Evolutionary conservation across 495 filamentous ascomycete genomes (phyloP).

Genomic region (Hyphodiscus hymeniophilus): DNA sequence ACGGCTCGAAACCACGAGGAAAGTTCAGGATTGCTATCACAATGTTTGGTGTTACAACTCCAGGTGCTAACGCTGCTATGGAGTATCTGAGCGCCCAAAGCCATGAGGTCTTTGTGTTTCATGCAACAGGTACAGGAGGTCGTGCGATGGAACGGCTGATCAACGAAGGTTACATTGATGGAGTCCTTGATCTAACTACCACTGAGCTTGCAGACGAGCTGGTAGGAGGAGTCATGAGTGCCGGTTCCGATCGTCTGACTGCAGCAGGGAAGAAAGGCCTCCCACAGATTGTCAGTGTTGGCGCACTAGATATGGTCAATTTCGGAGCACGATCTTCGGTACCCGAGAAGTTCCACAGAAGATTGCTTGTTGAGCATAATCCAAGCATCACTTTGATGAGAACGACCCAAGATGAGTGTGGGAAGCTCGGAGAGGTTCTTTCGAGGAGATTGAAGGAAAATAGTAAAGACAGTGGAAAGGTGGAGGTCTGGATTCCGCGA

Average conservation of each 20-base stretch:
- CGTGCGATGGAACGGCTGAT: slow-evolving; percentile 59
- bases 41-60: slow-evolving; percentile 71
- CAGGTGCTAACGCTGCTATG: slow-evolving; percentile 43
- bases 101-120: slow-evolving; percentile 57
- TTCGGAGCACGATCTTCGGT: slow-evolving; percentile 50
- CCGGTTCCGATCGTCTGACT: slow-evolving; percentile 43
- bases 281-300: slow-evolving; percentile 54
- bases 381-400: slow-evolving; percentile 56
- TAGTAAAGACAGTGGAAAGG: slow-evolving; percentile 26
- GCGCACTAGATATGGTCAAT: slow-evolving; percentile 62
- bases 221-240: slow-evolving; percentile 52
- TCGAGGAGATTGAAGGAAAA: slow-evolving; percentile 38
- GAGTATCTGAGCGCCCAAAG: slow-evolving; percentile 30
- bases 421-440: slow-evolving; percentile 42
- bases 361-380: slow-evolving; percentile 56
- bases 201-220: slow-evolving; percentile 57
- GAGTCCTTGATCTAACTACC: slow-evolving; percentile 60
- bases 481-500: slow-evolving; percentile 48
- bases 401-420: slow-evolving; percentile 45
- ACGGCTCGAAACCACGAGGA: not conserved
- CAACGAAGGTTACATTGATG: slow-evolving; percentile 43
- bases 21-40: slow-evolving; percentile 50
- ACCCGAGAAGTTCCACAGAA: slow-evolving; percentile 35
- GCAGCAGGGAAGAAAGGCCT: slow-evolving; percentile 45
- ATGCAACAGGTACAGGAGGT: slow-evolving; percentile 60